Evolutionary conservation across 2,329 filamentous ascomycete species (phyloP).

Genomic region (Mycocentrospora acerina): DNA sequence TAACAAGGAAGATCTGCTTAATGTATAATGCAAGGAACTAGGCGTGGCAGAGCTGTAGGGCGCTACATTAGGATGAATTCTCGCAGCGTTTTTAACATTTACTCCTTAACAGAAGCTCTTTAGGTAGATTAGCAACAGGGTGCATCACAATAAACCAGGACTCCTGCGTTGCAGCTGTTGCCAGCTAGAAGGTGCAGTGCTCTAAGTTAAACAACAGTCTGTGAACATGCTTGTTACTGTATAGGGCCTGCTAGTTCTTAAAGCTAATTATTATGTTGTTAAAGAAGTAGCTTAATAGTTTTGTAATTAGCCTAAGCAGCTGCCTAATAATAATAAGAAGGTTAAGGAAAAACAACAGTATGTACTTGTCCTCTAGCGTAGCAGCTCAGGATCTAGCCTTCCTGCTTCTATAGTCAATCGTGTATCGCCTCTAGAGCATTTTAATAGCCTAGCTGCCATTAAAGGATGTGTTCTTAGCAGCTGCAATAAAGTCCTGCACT

Average conservation of each 20-base stretch:
- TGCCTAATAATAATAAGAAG: conserved; percentile 5
- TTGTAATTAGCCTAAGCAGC: conserved; percentile 1
- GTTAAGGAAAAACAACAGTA: conserved; percentile 3
- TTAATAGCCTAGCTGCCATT: conserved; percentile 2
- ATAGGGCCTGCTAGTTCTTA: conserved; percentile 1
- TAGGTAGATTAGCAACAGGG: background rate
- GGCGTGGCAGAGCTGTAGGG: conserved; percentile 1
- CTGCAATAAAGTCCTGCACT: conserved; percentile 2
- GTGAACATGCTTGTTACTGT: conserved; percentile 2
- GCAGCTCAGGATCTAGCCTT: conserved; percentile 1
- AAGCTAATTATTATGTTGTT: conserved; percentile 5
- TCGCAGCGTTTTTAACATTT: conserved; percentile 2
- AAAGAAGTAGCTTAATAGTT: conserved; percentile 3
- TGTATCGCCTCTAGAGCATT: conserved; percentile 2
- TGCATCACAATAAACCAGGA: conserved; percentile 2
- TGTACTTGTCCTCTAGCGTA: conserved; percentile 1
- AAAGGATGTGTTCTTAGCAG: background rate
- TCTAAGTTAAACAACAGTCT: conserved; percentile 1
- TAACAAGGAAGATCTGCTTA: conserved; percentile 3
- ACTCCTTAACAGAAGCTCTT: conserved; percentile 2
- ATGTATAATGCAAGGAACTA: conserved; percentile 4
- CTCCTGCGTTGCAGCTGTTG: conserved; percentile 1
- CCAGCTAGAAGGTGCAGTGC: conserved; percentile 1
- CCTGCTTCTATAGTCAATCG: conserved; percentile 3
- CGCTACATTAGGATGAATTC: conserved; percentile 2